These are phyloP conservation scores for Triticum timopheevii DNA, from an alignment of 176 grass and related monocot genomes.

Conservation along the genomic window DNA sequence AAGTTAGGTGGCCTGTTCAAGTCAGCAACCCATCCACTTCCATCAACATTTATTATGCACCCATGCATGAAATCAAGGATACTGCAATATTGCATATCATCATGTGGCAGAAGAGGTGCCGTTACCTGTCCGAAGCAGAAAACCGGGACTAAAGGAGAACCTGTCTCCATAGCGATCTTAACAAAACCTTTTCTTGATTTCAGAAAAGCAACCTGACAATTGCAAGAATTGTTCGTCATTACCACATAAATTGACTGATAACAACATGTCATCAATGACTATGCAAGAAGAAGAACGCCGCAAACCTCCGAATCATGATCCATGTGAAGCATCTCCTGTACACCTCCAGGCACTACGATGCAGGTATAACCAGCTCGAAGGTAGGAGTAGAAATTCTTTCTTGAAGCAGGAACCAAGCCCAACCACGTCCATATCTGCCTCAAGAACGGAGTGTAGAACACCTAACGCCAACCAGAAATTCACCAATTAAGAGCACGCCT, in stretches of 20 bases:
- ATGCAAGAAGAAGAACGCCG: neutral
- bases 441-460: slow-evolving; percentile 94
- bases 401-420: slow-evolving; percentile 70
- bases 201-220: slow-evolving; percentile 81
- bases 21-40: neutral
- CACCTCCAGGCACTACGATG: slow-evolving; percentile 80
- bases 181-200: slow-evolving; percentile 95
- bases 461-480: slow-evolving; percentile 39
- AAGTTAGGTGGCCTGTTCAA: neutral
- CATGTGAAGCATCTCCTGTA: slow-evolving; percentile 96
- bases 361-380: slow-evolving; percentile 74
- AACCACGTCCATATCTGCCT: slow-evolving; percentile 96
- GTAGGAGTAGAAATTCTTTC: slow-evolving; percentile 72
- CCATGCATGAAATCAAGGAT: neutral
- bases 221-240: neutral
- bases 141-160: slow-evolving; percentile 73
- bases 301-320: slow-evolving; percentile 78
- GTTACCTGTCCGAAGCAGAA: slow-evolving; percentile 87
- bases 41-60: neutral
- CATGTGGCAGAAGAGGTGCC: neutral
- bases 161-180: slow-evolving; percentile 80
- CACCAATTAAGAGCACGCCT: slow-evolving; percentile 9
- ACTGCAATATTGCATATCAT: neutral
- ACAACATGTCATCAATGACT: neutral
- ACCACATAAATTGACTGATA: neutral